A percentile compares a stretch with the other conserved stretches of the same genome.
Conservation (phyloP, 768 basidiomycete genomes). For the Mycena rebaudengoi region DNA sequence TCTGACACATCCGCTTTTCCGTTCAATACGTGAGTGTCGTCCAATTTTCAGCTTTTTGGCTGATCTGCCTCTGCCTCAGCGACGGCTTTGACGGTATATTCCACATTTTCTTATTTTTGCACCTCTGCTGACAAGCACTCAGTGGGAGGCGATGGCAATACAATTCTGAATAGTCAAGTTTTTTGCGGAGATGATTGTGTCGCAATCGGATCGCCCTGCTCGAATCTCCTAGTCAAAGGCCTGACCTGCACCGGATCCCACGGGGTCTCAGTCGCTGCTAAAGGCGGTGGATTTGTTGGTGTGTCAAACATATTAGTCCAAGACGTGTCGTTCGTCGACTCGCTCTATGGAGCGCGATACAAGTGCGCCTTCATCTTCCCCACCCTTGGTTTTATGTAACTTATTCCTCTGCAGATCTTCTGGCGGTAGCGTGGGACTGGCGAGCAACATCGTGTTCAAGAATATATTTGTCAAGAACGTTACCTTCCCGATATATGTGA, state of each 20-base stretch:
- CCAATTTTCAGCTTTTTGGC: background rate
- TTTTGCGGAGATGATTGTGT: slow-evolving; percentile 24
- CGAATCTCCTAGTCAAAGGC: slow-evolving; percentile 14
- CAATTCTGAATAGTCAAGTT: slow-evolving; percentile 10
- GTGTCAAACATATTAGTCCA: slow-evolving; percentile 22
- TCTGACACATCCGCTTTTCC: slow-evolving; percentile 18
- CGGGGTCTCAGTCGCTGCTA: slow-evolving; percentile 23
- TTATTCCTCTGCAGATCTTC: slow-evolving; percentile 7
- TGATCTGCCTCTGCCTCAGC: background rate
- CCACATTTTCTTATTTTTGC: background rate
- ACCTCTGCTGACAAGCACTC: background rate
- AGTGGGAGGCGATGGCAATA: slow-evolving; percentile 27
- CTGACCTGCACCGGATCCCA: slow-evolving; percentile 23
- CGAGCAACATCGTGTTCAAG: slow-evolving; percentile 15
- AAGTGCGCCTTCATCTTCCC: background rate
- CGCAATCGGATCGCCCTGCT: slow-evolving; percentile 22
- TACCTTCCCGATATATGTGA: slow-evolving; percentile 24
- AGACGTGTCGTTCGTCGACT: slow-evolving; percentile 20
- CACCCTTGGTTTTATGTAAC: background rate
- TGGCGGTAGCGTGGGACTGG: slow-evolving; percentile 10
- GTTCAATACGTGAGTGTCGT: slow-evolving; percentile 25
- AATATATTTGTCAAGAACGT: slow-evolving; percentile 21
- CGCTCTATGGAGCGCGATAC: slow-evolving; percentile 24
- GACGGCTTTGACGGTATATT: slow-evolving; percentile 17
- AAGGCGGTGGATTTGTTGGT: slow-evolving; percentile 22